Conservation (phyloP, 768 basidiomycete species). For the Mycena pura region DNA sequence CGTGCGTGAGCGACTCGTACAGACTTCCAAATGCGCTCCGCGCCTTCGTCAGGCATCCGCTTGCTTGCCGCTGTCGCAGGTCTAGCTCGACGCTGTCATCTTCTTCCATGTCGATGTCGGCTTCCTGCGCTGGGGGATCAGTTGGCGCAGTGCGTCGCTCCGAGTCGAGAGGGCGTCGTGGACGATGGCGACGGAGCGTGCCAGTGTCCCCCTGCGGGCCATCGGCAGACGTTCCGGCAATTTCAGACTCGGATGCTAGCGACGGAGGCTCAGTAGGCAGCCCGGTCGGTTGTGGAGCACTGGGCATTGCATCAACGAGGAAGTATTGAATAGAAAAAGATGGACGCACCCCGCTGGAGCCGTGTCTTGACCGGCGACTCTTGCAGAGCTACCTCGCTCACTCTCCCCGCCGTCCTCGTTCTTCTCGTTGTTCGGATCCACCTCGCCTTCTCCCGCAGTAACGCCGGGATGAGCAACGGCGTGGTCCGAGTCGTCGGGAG, state of each 20-base stretch:
- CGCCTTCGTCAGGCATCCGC: conserved; percentile 59
- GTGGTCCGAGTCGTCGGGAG: too few species aligned
- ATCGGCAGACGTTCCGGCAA: conserved; percentile 43
- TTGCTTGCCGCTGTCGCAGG: conserved; percentile 65
- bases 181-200: conserved; percentile 52
- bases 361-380: conserved; percentile 35
- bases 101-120: conserved; percentile 44
- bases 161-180: conserved; percentile 36
- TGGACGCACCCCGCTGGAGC: conserved; percentile 38
- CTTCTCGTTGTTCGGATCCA: conserved; percentile 38
- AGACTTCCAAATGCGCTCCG: conserved; percentile 88
- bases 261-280: conserved; percentile 20
- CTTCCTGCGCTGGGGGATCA: conserved; percentile 37
- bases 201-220: conserved; percentile 55
- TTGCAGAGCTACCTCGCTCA: conserved; percentile 39
- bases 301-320: conserved; percentile 2
- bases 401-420: conserved; percentile 38
- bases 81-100: conserved; percentile 49
- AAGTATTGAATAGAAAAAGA: neutral
- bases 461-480: conserved; percentile 51
- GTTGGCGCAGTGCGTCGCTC: conserved; percentile 28
- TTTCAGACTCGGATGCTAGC: conserved; percentile 28
- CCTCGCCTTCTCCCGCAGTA: conserved; percentile 47
- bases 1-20: conserved; percentile 90
- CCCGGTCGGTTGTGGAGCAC: conserved; percentile 28